Base-by-base conservation (phyloP, 2,329 filamentous ascomycete species). In the Fusarium anthophilum region DNA sequence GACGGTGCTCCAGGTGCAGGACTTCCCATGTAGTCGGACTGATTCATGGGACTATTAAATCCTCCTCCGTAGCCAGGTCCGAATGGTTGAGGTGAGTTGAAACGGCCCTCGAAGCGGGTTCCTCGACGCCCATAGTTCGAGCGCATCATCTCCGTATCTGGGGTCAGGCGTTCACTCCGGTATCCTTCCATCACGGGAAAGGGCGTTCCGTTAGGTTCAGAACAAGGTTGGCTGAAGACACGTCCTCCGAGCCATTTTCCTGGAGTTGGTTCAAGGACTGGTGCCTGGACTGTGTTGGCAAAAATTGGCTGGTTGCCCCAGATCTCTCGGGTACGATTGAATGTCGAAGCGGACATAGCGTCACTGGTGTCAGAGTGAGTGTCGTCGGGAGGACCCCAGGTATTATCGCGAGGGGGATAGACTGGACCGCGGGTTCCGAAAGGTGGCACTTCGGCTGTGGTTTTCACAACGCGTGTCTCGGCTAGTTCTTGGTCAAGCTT, bases 401-500 rank as follows among this genome's bases (percentile, higher is more conserved):
- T 82, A 70, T 80, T 85, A 51, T 87, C 87, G 24, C 82, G 82
- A 32, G 79, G 70, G 48, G 61, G 39, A 12, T 74, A 68, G 13
- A 73, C 58, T 37, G 78, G 64, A 54, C 64, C 64, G 20, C 79
- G 77, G 37, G 74, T 69, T 22, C 74, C 74, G 41, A 77, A 69
- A 43, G 56, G 47, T 28, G 76, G 63, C 7, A 64, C 26, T 3
- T 83, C 79, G 6, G 76, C 65, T 5, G 90, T 92, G 60, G 89
- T 85, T 76, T 89, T 90, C 39, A 85, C 85, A 63, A 90, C 87
- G 37, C 90, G 90, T 30, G 87, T 90, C 72, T 93, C 90, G 44
- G 90, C 87, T 69, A 94, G 86, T 83, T 94, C 91, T 61, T 93
- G 88, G 66, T 93, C 92, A 79, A 95, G 90, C 64, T 89, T 91